These are phyloP conservation scores for Solanum hybrid DNA, from an alignment of 305 asterid species.

Conservation along the genomic window DNA sequence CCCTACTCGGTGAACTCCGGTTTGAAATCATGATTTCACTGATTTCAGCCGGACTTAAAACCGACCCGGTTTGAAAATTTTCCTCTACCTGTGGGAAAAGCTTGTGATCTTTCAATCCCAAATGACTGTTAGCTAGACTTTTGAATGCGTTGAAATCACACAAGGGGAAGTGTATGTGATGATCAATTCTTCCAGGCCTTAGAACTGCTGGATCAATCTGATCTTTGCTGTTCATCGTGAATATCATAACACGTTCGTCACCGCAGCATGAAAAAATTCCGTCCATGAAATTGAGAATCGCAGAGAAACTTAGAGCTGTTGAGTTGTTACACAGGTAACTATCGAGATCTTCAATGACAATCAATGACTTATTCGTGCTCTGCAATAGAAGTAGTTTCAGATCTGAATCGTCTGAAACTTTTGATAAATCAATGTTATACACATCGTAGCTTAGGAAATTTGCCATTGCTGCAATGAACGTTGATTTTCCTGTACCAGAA, in stretches of 20 bases:
- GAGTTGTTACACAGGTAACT: conserved; percentile 41
- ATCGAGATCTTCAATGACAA: conserved; percentile 80
- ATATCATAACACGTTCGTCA: conserved; percentile 71
- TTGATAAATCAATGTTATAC: conserved; percentile 59
- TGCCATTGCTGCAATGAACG: conserved; percentile 70
- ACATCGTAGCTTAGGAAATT: conserved; percentile 59
- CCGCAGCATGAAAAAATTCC: conserved; percentile 80
- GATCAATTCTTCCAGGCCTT: conserved; percentile 84
- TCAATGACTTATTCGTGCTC: conserved; percentile 54
- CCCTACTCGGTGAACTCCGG: conserved; percentile 77
- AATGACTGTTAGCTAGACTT: conserved; percentile 54
- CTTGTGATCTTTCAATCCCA: conserved; percentile 77
- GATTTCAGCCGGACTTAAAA: conserved; percentile 76
- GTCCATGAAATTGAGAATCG: conserved; percentile 81
- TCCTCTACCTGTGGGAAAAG: conserved; percentile 71
- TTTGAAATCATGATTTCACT: conserved; percentile 81
- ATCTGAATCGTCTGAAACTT: conserved; percentile 59
- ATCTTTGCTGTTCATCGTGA: conserved; percentile 66
- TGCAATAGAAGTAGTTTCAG: conserved; percentile 59
- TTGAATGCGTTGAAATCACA: conserved; percentile 82
- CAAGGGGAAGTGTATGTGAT: conserved; percentile 65
- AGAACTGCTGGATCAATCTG: conserved; percentile 44
- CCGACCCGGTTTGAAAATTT: conserved; percentile 68
- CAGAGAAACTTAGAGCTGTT: conserved; percentile 47
- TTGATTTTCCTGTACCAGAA: conserved; percentile 80